These are phyloP conservation scores for Daldinia caldariorum DNA, from an alignment of 495 filamentous ascomycete species.

Conservation along the genomic window DNA sequence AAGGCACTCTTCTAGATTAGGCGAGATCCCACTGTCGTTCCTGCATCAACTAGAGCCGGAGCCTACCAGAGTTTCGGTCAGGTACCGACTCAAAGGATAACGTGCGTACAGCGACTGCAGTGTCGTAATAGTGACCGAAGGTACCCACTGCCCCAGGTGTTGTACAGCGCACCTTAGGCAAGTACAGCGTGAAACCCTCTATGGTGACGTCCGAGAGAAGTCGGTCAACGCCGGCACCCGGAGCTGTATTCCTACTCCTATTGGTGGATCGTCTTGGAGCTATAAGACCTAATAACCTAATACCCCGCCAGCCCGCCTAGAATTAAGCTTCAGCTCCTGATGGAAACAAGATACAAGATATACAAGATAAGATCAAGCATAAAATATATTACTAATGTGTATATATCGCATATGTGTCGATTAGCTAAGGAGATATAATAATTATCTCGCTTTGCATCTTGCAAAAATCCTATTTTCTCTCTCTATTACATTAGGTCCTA, in stretches of 20 bases:
- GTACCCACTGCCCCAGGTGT: constrained; percentile 21
- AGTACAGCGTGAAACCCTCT: background rate
- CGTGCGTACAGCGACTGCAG: constrained; percentile 1
- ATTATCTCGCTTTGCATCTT: too few species aligned
- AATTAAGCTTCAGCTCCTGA: background rate
- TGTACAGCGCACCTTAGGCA: too few species aligned
- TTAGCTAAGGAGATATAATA: background rate
- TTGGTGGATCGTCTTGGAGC: constrained; percentile 21
- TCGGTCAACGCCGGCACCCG: constrained; percentile 41
- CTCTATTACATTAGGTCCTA: background rate
- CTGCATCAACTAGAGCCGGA: constrained; percentile 23
- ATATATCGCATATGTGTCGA: background rate
- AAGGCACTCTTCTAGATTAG: constrained; percentile 39
- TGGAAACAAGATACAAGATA: too few species aligned
- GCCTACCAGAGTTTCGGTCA: constrained; percentile 7
- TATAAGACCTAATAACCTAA: background rate
- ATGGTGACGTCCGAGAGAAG: constrained; percentile 33
- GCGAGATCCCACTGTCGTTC: constrained; percentile 24
- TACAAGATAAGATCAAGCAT: background rate
- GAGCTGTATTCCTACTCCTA: constrained; percentile 22
- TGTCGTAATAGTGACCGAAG: constrained; percentile 22
- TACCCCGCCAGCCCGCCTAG: constrained; percentile 6
- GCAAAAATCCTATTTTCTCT: too few species aligned
- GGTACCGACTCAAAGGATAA: constrained; percentile 8
- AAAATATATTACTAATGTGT: background rate